A percentile compares a stretch with the other conserved stretches of the same genome.
Evolutionary conservation across 306 rosid species (phyloP).

Genomic region (Trifolium fragiferum): DNA sequence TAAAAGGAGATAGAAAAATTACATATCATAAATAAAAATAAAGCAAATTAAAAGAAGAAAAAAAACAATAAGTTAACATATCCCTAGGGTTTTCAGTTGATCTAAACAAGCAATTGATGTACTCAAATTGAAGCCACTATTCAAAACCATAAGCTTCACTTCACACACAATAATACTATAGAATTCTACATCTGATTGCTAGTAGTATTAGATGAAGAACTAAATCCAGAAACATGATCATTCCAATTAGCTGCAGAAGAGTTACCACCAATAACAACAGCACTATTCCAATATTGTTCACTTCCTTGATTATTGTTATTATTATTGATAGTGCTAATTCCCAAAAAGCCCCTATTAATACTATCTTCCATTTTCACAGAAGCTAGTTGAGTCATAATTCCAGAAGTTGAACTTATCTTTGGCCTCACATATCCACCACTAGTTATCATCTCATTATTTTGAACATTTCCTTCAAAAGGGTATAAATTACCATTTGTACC

Average conservation of each 20-base stretch:
- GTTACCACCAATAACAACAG: slow-evolving; percentile 23
- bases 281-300: slow-evolving; percentile 64
- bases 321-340: slow-evolving; percentile 37
- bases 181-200: slow-evolving; percentile 51
- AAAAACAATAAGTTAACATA: slow-evolving; percentile 42
- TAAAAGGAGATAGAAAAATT: background rate
- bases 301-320: slow-evolving; percentile 20
- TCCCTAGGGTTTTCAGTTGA: slow-evolving; percentile 54
- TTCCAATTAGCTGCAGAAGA: slow-evolving; percentile 55
- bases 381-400: slow-evolving; percentile 43
- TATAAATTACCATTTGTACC: slow-evolving; percentile 47
- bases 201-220: slow-evolving; percentile 60
- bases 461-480: slow-evolving; percentile 48
- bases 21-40: background rate
- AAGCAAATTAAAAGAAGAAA: background rate
- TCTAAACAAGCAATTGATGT: slow-evolving; percentile 26
- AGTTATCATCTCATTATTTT: slow-evolving; percentile 22
- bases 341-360: slow-evolving; percentile 48
- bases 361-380: slow-evolving; percentile 72
- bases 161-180: background rate
- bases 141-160: slow-evolving; percentile 22
- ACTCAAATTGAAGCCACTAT: slow-evolving; percentile 41
- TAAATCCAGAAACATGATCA: slow-evolving; percentile 60
- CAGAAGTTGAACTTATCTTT: slow-evolving; percentile 47
- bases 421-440: slow-evolving; percentile 37